Base-by-base conservation (phyloP, 345 rosid genomes). In the Erodium maritimum region DNA sequence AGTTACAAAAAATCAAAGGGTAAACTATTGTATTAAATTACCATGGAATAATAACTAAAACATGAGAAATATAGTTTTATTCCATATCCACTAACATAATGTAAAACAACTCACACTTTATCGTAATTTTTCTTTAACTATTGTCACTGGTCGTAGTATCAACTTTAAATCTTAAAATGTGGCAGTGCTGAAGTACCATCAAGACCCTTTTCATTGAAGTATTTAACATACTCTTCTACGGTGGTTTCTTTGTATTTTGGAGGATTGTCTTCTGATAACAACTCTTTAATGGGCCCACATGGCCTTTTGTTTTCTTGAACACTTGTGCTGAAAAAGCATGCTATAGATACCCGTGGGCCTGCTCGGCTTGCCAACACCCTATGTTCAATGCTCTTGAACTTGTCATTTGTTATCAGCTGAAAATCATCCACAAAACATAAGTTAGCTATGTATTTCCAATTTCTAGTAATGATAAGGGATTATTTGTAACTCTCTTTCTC, bases 331-430 rank as follows among this genome's bases (percentile, higher is more conserved):
- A 78, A 74, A 57, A 80, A 75, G 65, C 72, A 55, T 21, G 80
- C 81, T 19, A 79, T 59, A 0, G 87, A 77, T 21, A 77, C 22
- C 65, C 87, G 74, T 17, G 85, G 78, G 10, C 75, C 81, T 12
- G 7, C 61, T 8, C 29, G 33, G 22, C 59, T 71, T 13, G 87
- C 80, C 54, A 70, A 17, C 23, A 81, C 85, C 16, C 74, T 77
- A 33, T 84, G 87, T 54, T 77, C 79, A 1, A 60, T 67, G 51
- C 82, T 79, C 66, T 50, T 69, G 50, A 79, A 76, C 65, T 63
- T 69, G 64, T 71, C 82, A 22, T 84, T 84, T 14, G 87, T 59
- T 23, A 75, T 52, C 9, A 81, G 69, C 87, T 79, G 22, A 54
- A 54, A 20, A 20, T 6, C 0, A 5, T 16, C 21, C 17, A 52